Conservation (phyloP, 2,329 filamentous ascomycete genomes). For the Sporothrix brasiliensis region DNA sequence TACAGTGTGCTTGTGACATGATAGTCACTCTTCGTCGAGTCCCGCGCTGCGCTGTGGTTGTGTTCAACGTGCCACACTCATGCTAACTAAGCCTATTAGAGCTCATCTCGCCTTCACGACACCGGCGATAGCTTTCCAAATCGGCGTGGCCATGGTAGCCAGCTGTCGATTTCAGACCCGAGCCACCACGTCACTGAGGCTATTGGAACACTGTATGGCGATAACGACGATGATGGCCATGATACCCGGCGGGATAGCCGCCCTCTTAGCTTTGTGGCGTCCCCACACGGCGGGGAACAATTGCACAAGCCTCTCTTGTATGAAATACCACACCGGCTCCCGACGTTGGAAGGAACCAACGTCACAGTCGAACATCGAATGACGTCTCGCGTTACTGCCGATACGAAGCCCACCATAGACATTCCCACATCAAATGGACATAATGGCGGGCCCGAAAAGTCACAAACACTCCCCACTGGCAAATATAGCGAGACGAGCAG, state of each 20-base stretch:
- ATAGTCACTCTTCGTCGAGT: neutral
- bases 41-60: no score
- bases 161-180: slow-evolving; percentile 77
- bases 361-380: slow-evolving; percentile 47
- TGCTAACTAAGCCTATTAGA: slow-evolving; percentile 44
- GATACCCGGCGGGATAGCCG: slow-evolving; percentile 57
- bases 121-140: slow-evolving; percentile 60
- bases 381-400: slow-evolving; percentile 52
- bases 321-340: neutral
- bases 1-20: neutral
- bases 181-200: slow-evolving; percentile 93
- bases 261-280: slow-evolving; percentile 74
- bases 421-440: slow-evolving; percentile 38
- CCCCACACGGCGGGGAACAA: slow-evolving; percentile 58
- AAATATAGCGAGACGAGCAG: slow-evolving; percentile 48
- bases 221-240: slow-evolving; percentile 64
- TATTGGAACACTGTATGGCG: slow-evolving; percentile 87
- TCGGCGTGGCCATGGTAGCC: slow-evolving; percentile 61
- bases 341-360: slow-evolving; percentile 36
- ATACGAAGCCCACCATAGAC: slow-evolving; percentile 43
- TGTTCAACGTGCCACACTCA: neutral
- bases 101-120: slow-evolving; percentile 62
- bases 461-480: slow-evolving; percentile 48
- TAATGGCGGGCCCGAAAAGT: slow-evolving; percentile 48
- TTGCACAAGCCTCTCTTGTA: slow-evolving; percentile 43